phyloP scores from a whole-genome alignment of 1,284 basidiomycete species.

The Phaffia rhodozyma region DNA sequence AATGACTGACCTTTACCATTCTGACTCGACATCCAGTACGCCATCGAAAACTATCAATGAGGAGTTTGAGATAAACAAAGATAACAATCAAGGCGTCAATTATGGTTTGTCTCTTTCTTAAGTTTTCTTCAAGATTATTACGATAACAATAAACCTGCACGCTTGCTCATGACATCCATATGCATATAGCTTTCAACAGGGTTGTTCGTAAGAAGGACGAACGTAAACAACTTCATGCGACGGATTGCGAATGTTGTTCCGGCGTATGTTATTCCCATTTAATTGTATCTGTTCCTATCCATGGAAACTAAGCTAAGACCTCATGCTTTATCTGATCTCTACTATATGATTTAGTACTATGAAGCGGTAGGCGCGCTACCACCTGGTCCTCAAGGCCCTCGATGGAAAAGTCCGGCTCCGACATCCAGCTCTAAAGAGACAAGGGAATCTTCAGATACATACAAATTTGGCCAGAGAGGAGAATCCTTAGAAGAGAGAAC shows the following conservation, averaged over 20 bases:
- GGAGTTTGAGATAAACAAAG: constrained; percentile 48
- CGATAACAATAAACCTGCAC: not conserved
- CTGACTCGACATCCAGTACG: constrained; percentile 19
- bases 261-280: constrained; percentile 43
- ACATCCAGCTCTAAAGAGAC: constrained; percentile 16
- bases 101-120: constrained; percentile 23
- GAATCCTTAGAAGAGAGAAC: constrained; percentile 7
- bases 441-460: constrained; percentile 4
- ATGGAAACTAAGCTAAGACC: not conserved
- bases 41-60: constrained; percentile 47
- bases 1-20: not conserved
- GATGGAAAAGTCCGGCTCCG: constrained; percentile 45
- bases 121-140: not conserved
- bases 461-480: not conserved
- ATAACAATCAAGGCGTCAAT: constrained; percentile 48
- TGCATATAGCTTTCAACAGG: constrained; percentile 47
- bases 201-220: constrained; percentile 55
- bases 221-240: constrained; percentile 50
- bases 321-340: not conserved
- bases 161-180: not conserved
- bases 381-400: constrained; percentile 45
- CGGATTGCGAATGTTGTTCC: constrained; percentile 63
- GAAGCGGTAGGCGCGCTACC: constrained; percentile 55
- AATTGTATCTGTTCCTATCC: not conserved
- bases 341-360: constrained; percentile 48